These are phyloP conservation scores for Linum tenue DNA, from an alignment of 345 rosid genomes.

Conservation along the genomic window DNA sequence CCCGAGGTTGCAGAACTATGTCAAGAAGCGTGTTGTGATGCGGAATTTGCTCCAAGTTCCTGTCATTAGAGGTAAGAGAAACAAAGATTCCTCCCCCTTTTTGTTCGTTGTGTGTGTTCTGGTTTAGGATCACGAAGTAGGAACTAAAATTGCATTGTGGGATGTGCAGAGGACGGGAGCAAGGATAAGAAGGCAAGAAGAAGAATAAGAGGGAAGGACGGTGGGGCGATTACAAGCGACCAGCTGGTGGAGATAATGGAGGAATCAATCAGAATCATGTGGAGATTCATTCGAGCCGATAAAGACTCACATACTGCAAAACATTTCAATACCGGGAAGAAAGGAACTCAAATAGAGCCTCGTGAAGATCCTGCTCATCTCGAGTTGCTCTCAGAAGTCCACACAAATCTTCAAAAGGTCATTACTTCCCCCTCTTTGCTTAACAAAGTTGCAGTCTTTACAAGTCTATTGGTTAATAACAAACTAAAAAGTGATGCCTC, in stretches of 20 bases:
- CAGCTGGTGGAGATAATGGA: constrained; percentile 74
- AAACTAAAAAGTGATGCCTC: too few relatives aligned
- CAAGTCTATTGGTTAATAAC: background rate
- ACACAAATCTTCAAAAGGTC: constrained; percentile 58
- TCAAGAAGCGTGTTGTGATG: constrained; percentile 54
- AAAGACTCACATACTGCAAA: constrained; percentile 34
- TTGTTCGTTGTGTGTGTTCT: constrained; percentile 2
- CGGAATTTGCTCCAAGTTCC: constrained; percentile 93
- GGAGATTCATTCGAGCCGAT: constrained; percentile 77
- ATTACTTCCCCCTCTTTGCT: background rate
- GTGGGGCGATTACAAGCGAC: constrained; percentile 40
- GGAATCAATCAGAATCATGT: constrained; percentile 79
- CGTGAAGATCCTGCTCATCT: constrained; percentile 35
- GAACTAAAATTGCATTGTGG: constrained; percentile 6
- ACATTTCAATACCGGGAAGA: constrained; percentile 31
- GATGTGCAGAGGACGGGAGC: constrained; percentile 51
- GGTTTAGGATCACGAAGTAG: background rate
- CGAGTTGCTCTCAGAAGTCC: constrained; percentile 43
- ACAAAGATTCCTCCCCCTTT: background rate
- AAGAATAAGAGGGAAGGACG: constrained; percentile 35
- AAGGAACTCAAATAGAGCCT: constrained; percentile 49
- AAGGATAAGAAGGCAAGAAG: constrained; percentile 43
- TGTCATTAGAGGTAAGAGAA: constrained; percentile 56
- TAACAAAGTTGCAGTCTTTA: background rate
- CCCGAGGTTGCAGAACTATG: constrained; percentile 62